A percentile compares a stretch with the other conserved stretches of the same genome.
Conservation (phyloP, 1,284 basidiomycete species). For the Apiotrichum veenhuisii region DNA sequence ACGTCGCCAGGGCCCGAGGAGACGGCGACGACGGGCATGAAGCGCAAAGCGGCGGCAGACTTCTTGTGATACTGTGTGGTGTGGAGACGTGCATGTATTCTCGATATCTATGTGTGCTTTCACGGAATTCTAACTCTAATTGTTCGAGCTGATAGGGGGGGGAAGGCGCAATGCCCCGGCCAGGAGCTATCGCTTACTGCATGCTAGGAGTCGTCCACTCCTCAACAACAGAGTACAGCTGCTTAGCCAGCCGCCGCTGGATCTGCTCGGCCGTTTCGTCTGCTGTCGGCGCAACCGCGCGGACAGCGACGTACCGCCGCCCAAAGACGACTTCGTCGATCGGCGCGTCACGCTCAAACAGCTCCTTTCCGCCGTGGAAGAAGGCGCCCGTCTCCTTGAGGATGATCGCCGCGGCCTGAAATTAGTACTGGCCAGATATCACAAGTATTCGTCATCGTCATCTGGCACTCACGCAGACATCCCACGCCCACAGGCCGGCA, state of each 20-base stretch:
- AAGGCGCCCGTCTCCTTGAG: conserved; percentile 80
- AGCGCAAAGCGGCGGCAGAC: conserved; percentile 51
- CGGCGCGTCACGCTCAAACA: conserved; percentile 54
- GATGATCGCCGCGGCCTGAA: conserved; percentile 78
- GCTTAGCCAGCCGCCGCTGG: conserved; percentile 72
- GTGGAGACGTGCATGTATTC: conserved; percentile 5
- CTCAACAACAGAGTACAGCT: conserved; percentile 76
- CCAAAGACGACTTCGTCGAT: conserved; percentile 68
- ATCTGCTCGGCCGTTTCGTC: conserved; percentile 64
- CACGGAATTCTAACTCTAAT: neutral
- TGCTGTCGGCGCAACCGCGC: conserved; percentile 29
- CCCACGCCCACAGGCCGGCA: conserved; percentile 61
- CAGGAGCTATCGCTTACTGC: neutral
- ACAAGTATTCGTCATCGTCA: neutral
- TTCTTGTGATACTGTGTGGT: conserved; percentile 32
- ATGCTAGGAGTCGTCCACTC: conserved; percentile 54
- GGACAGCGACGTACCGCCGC: conserved; percentile 75
- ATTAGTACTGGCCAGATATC: neutral
- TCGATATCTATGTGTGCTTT: neutral
- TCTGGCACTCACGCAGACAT: conserved; percentile 62
- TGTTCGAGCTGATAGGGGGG: neutral
- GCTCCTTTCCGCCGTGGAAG: conserved; percentile 62
- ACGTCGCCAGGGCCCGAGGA: conserved; percentile 43
- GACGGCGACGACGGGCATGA: conserved; percentile 29
- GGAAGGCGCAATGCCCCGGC: too few relatives aligned